phyloP scores from a whole-genome alignment of 177 flowering plant genomes.

The Vitis hybrid region DNA sequence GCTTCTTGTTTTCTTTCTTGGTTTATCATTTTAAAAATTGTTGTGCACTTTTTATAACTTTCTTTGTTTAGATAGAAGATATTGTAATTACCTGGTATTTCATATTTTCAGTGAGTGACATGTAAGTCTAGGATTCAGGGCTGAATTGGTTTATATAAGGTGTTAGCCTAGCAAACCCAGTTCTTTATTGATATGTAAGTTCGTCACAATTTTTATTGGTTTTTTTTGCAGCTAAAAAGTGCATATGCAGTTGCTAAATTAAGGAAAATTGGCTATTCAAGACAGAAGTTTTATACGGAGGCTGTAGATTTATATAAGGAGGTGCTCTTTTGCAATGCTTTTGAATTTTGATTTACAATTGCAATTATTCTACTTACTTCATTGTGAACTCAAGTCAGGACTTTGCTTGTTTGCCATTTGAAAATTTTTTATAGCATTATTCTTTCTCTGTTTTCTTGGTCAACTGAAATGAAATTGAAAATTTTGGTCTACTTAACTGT shows the following conservation, averaged over 20 bases:
- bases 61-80: too few relatives aligned
- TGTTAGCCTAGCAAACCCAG: not conserved
- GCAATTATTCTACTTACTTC: not conserved
- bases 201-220: not conserved
- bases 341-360: not conserved
- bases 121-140: too few relatives aligned
- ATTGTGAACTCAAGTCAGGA: not conserved
- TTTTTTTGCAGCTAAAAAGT: slow-evolving; percentile 72
- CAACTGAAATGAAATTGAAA: not conserved
- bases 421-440: not conserved
- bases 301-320: slow-evolving; percentile 72
- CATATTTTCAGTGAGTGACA: too few relatives aligned
- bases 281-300: slow-evolving; percentile 66
- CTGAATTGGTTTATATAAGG: too few relatives aligned
- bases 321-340: slow-evolving; percentile 37
- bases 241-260: slow-evolving; percentile 82
- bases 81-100: too few relatives aligned
- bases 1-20: not conserved
- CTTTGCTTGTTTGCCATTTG: not conserved
- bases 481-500: not conserved
- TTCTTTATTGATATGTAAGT: not conserved
- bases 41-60: not conserved
- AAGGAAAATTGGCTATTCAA: slow-evolving; percentile 81
- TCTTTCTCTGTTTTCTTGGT: not conserved
- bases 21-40: not conserved